Evolutionary conservation across 2,329 filamentous ascomycete genomes (phyloP).

Genomic region (Calonectria ilicicola): DNA sequence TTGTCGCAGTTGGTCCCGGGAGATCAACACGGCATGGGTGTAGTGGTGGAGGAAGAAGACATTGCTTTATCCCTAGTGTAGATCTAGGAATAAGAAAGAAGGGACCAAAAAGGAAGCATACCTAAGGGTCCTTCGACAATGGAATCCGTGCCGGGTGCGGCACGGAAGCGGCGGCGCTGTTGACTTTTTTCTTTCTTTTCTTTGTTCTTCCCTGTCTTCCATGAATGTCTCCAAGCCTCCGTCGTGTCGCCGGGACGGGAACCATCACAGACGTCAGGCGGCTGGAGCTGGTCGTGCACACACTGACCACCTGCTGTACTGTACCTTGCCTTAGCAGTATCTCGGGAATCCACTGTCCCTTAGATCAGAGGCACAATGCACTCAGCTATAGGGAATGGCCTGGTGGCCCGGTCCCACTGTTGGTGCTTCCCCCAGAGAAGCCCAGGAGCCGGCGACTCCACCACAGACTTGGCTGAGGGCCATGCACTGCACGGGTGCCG

Average conservation of each 20-base stretch:
- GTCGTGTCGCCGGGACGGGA: background rate
- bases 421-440: slow-evolving; percentile 18
- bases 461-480: slow-evolving; percentile 4
- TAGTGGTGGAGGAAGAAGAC: slow-evolving; percentile 1
- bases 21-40: slow-evolving; percentile 19
- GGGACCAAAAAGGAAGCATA: background rate
- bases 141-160: background rate
- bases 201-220: background rate
- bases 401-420: slow-evolving; percentile 12
- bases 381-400: slow-evolving; percentile 1
- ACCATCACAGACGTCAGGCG: slow-evolving; percentile 17
- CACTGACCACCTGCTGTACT: background rate
- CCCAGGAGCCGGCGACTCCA: slow-evolving; percentile 11
- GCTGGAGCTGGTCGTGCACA: background rate
- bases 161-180: background rate
- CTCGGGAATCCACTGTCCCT: background rate
- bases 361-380: slow-evolving; percentile 13
- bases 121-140: background rate
- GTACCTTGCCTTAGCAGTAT: slow-evolving; percentile 11
- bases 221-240: slow-evolving; percentile 6
- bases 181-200: slow-evolving; percentile 6
- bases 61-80: slow-evolving; percentile 21
- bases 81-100: slow-evolving; percentile 11
- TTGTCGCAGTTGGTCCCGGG: slow-evolving; percentile 13
- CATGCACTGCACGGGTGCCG: background rate